Percentiles rank a stretch among this genome's conserved stretches.
Evolutionary conservation across 2,329 filamentous ascomycete species (phyloP).

Genomic region (Apiospora koreana): DNA sequence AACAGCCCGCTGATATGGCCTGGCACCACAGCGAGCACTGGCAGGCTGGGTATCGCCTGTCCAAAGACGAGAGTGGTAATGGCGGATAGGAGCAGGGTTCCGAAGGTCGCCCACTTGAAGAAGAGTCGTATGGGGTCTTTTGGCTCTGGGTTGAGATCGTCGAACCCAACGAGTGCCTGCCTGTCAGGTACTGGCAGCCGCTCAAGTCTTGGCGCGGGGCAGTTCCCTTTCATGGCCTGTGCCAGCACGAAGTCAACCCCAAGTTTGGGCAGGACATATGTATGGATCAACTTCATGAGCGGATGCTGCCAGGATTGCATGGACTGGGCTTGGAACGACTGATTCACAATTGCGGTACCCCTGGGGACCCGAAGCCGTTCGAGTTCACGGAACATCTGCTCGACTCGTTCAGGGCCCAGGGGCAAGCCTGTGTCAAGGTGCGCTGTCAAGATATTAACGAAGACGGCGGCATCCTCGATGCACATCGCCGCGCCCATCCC

Average conservation of each 20-base stretch:
- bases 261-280: background rate
- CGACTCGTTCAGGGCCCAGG: background rate
- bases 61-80: background rate
- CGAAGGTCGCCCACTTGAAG: background rate
- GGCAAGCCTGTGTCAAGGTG: background rate
- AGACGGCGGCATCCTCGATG: constrained; percentile 9
- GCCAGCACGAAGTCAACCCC: constrained; percentile 1
- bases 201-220: background rate
- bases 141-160: constrained; percentile 1
- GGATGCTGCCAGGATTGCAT: constrained; percentile 11
- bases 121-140: background rate
- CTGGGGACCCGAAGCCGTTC: background rate
- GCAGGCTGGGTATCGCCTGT: background rate
- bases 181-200: background rate
- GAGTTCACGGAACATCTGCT: background rate
- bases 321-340: background rate
- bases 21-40: background rate
- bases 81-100: background rate
- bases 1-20: background rate
- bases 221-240: background rate
- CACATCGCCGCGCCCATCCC: constrained; percentile 2
- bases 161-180: background rate
- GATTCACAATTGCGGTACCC: background rate
- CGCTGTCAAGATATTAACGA: background rate
- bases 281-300: background rate